A percentile compares a stretch with the other conserved stretches of the same genome.
Evolutionary conservation across 2,329 filamentous ascomycete species (phyloP).

Genomic region (Trichoderma sp.): DNA sequence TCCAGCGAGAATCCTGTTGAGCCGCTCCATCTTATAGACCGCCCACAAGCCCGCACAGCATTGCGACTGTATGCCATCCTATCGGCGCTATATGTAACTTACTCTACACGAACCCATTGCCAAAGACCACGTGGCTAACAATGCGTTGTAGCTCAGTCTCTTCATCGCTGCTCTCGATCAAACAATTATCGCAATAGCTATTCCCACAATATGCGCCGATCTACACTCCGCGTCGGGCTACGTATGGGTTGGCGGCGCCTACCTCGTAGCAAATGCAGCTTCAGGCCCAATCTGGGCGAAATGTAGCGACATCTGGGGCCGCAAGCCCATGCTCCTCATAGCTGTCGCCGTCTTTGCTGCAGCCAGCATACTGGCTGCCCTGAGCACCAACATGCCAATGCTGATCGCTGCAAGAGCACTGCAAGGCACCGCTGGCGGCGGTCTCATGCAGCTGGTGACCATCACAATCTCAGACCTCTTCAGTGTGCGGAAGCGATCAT

Average conservation of each 20-base stretch:
- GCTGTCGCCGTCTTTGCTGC: background rate
- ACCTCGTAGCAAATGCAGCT: background rate
- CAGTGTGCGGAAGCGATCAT: constrained; percentile 34
- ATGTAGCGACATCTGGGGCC: background rate
- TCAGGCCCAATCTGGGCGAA: background rate
- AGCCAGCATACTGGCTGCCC: background rate
- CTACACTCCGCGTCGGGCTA: background rate
- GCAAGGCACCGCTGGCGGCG: background rate
- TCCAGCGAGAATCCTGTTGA: background rate
- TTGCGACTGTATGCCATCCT: background rate
- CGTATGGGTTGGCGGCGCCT: background rate
- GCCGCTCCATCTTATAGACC: background rate
- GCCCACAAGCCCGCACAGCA: background rate
- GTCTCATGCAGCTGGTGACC: background rate
- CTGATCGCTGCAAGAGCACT: background rate
- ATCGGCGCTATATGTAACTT: background rate
- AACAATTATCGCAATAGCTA: background rate
- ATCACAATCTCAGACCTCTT: background rate
- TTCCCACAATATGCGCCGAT: background rate
- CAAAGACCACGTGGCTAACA: background rate
- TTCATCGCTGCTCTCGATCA: background rate
- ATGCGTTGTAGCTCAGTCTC: background rate
- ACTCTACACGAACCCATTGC: background rate
- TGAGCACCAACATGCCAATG: background rate
- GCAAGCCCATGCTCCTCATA: background rate